Base-by-base conservation (phyloP, 148 eudicot genomes). In the Persicaria tinctoria region DNA sequence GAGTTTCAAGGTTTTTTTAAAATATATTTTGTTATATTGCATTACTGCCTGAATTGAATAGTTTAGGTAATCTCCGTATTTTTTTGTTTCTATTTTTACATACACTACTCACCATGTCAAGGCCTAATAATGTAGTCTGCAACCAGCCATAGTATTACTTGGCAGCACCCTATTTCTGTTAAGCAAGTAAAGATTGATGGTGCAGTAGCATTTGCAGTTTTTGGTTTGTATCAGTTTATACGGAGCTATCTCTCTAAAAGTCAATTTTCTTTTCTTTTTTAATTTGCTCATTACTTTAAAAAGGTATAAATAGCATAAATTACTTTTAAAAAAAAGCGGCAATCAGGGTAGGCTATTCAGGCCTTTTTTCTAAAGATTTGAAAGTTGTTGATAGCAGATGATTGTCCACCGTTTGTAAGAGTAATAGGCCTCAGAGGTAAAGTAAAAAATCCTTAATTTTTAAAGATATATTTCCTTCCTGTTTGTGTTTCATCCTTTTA, bases 131-230 rank as follows among this genome's bases (percentile, higher is more conserved):
- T 66, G 70, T 71, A 48, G 78, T 91, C 98, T 74, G 98, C 97
- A 81, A 88, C 90, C 70, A 90, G 98, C 76, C 98, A 94, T 81
- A 77, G 89, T 50, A 85, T 89, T 70, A 91, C 96, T 56, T 87
- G 92, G 97, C 87, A 81, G 60, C 77, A 83, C 82, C 79, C 93
- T 83, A 38, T 91, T 53, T 76, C 89, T 76, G 98, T 74, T 74
- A 88, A 82, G 80, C 81, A 75, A 76, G 96, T 87, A 18, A 87
- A 86, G 73, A 90, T 91, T 70, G 81, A 81, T 81, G 98, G 98
- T 78, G 85, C 98, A 48, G 83, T 79, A 51, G 98, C 97, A 70
- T 90, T 85, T 87, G 90, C 93, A 62, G 86, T 94, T 85, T 82
- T 96, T 78, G 98, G 98, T 93, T 44, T 74, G 81, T 83, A 71